phyloP scores from a whole-genome alignment of 2,329 filamentous ascomycete genomes.

The Metarhizium humberi region DNA sequence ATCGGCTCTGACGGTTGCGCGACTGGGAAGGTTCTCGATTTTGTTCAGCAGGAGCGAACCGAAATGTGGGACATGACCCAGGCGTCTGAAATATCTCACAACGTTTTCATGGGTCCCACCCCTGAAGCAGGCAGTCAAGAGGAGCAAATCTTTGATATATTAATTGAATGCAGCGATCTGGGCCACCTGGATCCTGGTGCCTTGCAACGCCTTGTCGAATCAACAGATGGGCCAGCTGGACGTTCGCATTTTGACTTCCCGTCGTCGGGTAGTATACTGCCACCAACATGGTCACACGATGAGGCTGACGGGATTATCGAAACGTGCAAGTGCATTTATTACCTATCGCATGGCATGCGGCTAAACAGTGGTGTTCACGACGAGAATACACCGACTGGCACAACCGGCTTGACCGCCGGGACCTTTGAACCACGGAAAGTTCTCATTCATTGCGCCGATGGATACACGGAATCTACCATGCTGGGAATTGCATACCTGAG shows the following conservation, averaged over 20 bases:
- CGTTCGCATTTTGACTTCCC: slow-evolving; percentile 60
- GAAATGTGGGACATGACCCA: slow-evolving; percentile 95
- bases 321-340: slow-evolving; percentile 84
- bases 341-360: slow-evolving; percentile 60
- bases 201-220: slow-evolving; percentile 53
- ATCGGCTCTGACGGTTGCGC: slow-evolving; percentile 61
- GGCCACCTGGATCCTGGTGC: slow-evolving; percentile 65
- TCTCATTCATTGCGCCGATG: slow-evolving; percentile 87
- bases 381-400: background rate
- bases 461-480: slow-evolving; percentile 90
- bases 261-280: slow-evolving; percentile 85
- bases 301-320: slow-evolving; percentile 80
- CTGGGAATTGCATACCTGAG: slow-evolving; percentile 87
- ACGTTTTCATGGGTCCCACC: slow-evolving; percentile 85
- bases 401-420: slow-evolving; percentile 10
- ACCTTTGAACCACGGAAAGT: slow-evolving; percentile 50
- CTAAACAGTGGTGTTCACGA: slow-evolving; percentile 19
- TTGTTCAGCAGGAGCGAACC: slow-evolving; percentile 76
- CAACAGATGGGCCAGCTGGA: slow-evolving; percentile 32
- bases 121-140: slow-evolving; percentile 57
- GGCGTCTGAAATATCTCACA: slow-evolving; percentile 78
- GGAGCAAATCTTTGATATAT: slow-evolving; percentile 63
- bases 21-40: slow-evolving; percentile 76
- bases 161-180: slow-evolving; percentile 83
- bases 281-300: slow-evolving; percentile 71